phyloP scores from a whole-genome alignment of 768 basidiomycete genomes.

The Phaffia australis region DNA sequence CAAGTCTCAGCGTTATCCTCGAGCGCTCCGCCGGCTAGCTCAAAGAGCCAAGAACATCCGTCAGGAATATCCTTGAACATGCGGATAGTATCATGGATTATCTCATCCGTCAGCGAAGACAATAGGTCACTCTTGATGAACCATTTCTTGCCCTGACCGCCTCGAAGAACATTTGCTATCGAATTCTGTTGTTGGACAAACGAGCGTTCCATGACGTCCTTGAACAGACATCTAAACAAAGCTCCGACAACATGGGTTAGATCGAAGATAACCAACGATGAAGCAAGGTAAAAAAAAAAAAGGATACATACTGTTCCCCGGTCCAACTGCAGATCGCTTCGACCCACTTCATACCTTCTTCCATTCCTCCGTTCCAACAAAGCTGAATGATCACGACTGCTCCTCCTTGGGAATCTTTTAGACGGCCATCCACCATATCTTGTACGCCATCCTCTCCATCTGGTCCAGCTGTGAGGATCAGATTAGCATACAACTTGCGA shows the following conservation, averaged over 20 bases:
- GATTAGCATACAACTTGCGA: slow-evolving; percentile 76
- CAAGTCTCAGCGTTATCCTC: slow-evolving; percentile 62
- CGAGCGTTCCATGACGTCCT: slow-evolving; percentile 81
- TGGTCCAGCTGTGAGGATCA: slow-evolving; percentile 71
- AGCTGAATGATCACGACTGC: slow-evolving; percentile 78
- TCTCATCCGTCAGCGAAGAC: slow-evolving; percentile 70
- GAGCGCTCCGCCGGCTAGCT: slow-evolving; percentile 67
- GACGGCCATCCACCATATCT: slow-evolving; percentile 39
- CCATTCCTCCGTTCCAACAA: slow-evolving; percentile 69
- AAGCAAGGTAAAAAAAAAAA: neutral
- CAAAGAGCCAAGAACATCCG: slow-evolving; percentile 91
- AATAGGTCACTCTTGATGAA: slow-evolving; percentile 47
- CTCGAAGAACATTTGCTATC: slow-evolving; percentile 76
- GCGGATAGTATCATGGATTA: slow-evolving; percentile 69
- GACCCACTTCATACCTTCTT: slow-evolving; percentile 63
- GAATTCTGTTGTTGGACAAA: slow-evolving; percentile 85
- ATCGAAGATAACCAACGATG: neutral
- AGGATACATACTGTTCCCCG: slow-evolving; percentile 46
- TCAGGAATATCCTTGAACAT: slow-evolving; percentile 73
- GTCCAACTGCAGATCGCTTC: slow-evolving; percentile 78
- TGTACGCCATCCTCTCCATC: neutral
- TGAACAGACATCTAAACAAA: slow-evolving; percentile 52
- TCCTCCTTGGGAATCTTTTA: slow-evolving; percentile 44
- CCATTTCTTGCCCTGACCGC: slow-evolving; percentile 48
- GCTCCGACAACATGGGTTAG: neutral